phyloP scores from a whole-genome alignment of 495 filamentous ascomycete genomes.

The Neurospora sp. region DNA sequence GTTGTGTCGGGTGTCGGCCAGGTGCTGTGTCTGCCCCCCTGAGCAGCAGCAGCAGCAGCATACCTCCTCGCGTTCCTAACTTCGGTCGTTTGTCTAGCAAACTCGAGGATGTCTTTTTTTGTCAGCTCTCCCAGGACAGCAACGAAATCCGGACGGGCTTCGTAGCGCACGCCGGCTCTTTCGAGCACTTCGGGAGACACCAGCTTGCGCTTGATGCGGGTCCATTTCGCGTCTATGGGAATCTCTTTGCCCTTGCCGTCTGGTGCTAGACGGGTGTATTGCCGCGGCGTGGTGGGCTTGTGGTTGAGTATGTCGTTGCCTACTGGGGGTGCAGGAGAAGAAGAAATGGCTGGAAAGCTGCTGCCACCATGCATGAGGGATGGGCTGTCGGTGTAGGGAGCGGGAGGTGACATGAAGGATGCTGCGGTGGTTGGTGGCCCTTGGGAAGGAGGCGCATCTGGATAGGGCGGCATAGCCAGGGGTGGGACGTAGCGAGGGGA shows the following conservation, averaged over 20 bases:
- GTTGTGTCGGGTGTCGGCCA: conserved; percentile 9
- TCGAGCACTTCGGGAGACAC: conserved; percentile 60
- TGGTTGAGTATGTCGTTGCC: conserved; percentile 3
- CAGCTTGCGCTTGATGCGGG: conserved; percentile 52
- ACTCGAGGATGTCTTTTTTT: conserved; percentile 49
- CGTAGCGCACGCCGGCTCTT: conserved; percentile 54
- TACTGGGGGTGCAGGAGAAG: conserved; percentile 8
- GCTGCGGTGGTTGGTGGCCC: conserved; percentile 6
- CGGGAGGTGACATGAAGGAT: conserved; percentile 11
- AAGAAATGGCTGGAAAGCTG: conserved; percentile 1
- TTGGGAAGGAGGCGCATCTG: conserved; percentile 18
- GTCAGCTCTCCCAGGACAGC: conserved; percentile 55
- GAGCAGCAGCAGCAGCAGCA: background rate
- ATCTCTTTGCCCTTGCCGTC: conserved; percentile 50
- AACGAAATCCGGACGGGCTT: conserved; percentile 57
- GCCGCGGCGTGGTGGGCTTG: conserved; percentile 1
- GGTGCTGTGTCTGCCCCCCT: background rate
- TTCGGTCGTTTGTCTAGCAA: conserved; percentile 44
- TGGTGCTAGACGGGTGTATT: conserved; percentile 28
- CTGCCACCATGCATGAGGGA: conserved; percentile 9
- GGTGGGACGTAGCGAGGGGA: conserved; percentile 25
- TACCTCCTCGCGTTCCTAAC: conserved; percentile 36
- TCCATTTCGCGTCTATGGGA: conserved; percentile 59
- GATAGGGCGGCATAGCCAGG: background rate
- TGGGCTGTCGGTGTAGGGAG: conserved; percentile 18